Conservation (phyloP, 2,329 filamentous ascomycete genomes). For the Fusarium coffeatum region DNA sequence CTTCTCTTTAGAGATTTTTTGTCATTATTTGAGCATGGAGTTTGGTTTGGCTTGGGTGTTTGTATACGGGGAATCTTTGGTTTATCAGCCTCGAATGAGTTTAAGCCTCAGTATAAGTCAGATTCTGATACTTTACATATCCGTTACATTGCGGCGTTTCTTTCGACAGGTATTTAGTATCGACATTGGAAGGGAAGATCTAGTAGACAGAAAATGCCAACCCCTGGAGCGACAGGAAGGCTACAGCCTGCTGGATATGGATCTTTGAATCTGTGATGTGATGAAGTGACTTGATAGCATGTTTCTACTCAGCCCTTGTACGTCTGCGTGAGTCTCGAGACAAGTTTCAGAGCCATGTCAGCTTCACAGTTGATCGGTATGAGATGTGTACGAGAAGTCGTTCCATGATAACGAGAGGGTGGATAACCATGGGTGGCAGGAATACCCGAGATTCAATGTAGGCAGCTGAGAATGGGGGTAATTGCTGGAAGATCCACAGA, state of each 20-base stretch:
- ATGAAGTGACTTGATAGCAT: background rate
- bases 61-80: slow-evolving; percentile 1
- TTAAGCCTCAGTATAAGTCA: slow-evolving; percentile 1
- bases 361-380: slow-evolving; percentile 9
- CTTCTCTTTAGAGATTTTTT: slow-evolving; percentile 9
- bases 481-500: slow-evolving; percentile 12
- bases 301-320: background rate
- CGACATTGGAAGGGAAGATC: background rate
- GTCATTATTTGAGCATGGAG: slow-evolving; percentile 40
- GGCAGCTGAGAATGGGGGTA: slow-evolving; percentile 5
- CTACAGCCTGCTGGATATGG: background rate
- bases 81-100: slow-evolving; percentile 1
- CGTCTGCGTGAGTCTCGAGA: background rate
- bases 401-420: slow-evolving; percentile 22
- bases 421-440: slow-evolving; percentile 8
- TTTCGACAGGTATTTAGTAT: slow-evolving; percentile 3
- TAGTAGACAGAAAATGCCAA: slow-evolving; percentile 1
- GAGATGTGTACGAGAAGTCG: slow-evolving; percentile 23
- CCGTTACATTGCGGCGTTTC: slow-evolving; percentile 6
- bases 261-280: background rate
- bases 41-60: slow-evolving; percentile 35
- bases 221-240: background rate
- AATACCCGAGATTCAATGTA: slow-evolving; percentile 22
- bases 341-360: background rate
- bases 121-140: slow-evolving; percentile 5